Evolutionary conservation across 306 rosid genomes (phyloP).

Genomic region (Herpetospermum pedunculosum): DNA sequence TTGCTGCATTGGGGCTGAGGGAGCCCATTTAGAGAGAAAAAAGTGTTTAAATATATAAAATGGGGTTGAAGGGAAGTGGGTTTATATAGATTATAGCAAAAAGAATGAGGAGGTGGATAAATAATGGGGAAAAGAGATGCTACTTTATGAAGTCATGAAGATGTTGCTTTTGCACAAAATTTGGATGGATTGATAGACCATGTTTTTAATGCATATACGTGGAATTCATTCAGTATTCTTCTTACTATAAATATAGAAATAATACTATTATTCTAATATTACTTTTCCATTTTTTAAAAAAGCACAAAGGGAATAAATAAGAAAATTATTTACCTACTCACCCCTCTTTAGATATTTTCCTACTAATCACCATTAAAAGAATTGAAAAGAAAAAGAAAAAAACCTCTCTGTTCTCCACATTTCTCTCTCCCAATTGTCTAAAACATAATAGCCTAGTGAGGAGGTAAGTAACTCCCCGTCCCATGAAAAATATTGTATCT

Average conservation of each 20-base stretch:
- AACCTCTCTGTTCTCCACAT: no score
- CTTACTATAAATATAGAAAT: no score
- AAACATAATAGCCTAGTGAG: no score
- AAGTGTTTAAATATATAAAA: background rate
- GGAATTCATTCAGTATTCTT: background rate
- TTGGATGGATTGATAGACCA: background rate
- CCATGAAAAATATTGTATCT: background rate
- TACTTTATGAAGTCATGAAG: background rate
- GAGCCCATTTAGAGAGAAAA: background rate
- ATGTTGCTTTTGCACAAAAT: background rate
- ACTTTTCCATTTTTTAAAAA: background rate
- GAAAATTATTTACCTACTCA: background rate
- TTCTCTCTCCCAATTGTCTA: no score
- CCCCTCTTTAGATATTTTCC: no score
- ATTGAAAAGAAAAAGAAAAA: no score
- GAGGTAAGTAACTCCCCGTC: no score
- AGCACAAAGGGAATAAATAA: background rate
- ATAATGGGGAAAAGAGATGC: background rate
- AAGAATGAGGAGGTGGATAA: background rate
- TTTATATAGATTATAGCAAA: background rate
- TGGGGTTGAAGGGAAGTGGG: background rate
- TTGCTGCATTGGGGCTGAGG: background rate
- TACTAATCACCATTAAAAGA: no score
- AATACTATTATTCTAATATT: background rate
- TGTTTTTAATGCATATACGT: background rate